Conservation (phyloP, 352 stramenopile genomes). For the Globisporangium spinosum region DNA sequence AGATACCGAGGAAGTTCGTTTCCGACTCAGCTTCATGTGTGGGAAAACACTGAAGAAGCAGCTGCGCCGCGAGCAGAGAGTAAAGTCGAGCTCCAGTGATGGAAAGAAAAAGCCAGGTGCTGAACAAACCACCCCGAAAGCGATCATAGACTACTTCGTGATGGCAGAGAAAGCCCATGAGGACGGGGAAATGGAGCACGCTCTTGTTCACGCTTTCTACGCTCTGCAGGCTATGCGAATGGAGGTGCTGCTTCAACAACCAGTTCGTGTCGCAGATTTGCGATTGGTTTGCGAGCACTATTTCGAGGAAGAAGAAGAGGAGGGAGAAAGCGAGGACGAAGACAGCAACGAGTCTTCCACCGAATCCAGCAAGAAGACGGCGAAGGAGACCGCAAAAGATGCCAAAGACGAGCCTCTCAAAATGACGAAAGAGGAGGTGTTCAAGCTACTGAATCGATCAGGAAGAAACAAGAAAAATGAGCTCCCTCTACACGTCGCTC, state of each 20-base stretch:
- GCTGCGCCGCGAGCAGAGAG: slow-evolving; percentile 7
- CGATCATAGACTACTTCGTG: slow-evolving; percentile 51
- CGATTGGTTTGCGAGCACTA: slow-evolving; percentile 48
- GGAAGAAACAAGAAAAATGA: not conserved
- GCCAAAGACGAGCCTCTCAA: slow-evolving; percentile 13
- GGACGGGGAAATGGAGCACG: slow-evolving; percentile 63
- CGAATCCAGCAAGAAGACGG: slow-evolving; percentile 2
- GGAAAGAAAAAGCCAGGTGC: not conserved
- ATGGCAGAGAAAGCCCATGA: slow-evolving; percentile 52
- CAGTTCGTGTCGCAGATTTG: slow-evolving; percentile 26
- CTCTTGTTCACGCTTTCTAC: slow-evolving; percentile 78
- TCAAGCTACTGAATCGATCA: slow-evolving; percentile 26
- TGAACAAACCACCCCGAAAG: slow-evolving; percentile 4
- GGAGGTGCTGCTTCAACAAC: slow-evolving; percentile 36
- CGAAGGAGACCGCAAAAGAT: slow-evolving; percentile 14
- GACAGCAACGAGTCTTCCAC: slow-evolving; percentile 6
- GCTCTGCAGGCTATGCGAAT: slow-evolving; percentile 62
- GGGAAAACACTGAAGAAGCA: slow-evolving; percentile 72
- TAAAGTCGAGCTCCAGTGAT: not conserved
- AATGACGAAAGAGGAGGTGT: slow-evolving; percentile 42
- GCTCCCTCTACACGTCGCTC: slow-evolving; percentile 21
- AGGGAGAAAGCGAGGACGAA: slow-evolving; percentile 21
- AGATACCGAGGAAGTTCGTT: slow-evolving; percentile 47
- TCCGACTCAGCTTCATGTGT: slow-evolving; percentile 71
- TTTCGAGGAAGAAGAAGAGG: slow-evolving; percentile 46